phyloP scores from a whole-genome alignment of 2,329 filamentous ascomycete genomes.

The Pseudocercospora musae region DNA sequence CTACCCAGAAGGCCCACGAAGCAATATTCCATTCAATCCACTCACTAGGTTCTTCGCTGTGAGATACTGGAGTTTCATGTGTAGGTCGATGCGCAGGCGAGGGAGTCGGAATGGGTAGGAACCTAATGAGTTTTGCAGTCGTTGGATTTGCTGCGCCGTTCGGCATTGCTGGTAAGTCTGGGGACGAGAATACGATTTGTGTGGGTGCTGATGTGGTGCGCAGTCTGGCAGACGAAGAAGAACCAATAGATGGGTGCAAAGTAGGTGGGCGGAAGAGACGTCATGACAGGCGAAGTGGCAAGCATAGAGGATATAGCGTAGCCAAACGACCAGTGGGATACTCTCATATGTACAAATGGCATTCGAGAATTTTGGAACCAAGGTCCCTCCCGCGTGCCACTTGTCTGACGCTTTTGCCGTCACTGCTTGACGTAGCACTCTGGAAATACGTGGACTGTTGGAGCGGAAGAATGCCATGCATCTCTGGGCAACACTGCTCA shows the following conservation, averaged over 20 bases:
- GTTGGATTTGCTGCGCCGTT: slow-evolving; percentile 59
- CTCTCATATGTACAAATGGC: slow-evolving; percentile 9
- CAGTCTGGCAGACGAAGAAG: slow-evolving; percentile 68
- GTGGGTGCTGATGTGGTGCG: slow-evolving; percentile 15
- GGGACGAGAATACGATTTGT: not conserved
- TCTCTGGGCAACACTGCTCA: no score
- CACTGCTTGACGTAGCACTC: not conserved
- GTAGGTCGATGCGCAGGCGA: slow-evolving; percentile 45
- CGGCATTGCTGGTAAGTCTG: slow-evolving; percentile 59
- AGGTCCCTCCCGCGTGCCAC: no score
- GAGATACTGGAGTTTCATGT: slow-evolving; percentile 79
- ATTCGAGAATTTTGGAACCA: not conserved
- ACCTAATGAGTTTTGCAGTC: slow-evolving; percentile 47
- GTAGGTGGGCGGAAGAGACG: not conserved
- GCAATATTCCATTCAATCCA: slow-evolving; percentile 97
- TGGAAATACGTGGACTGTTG: not conserved
- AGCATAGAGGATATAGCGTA: not conserved
- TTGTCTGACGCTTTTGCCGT: not conserved
- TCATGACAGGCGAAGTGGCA: not conserved
- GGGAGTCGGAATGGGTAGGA: not conserved
- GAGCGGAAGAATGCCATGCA: no score
- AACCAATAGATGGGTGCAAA: slow-evolving; percentile 42
- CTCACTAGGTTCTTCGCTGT: slow-evolving; percentile 79
- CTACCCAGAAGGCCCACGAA: slow-evolving; percentile 93
- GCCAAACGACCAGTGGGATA: not conserved